A percentile compares a stretch with the other conserved stretches of the same genome.
These are phyloP conservation scores for Coffea canephora DNA, from an alignment of 257 asterid species.

Conservation along the genomic window DNA sequence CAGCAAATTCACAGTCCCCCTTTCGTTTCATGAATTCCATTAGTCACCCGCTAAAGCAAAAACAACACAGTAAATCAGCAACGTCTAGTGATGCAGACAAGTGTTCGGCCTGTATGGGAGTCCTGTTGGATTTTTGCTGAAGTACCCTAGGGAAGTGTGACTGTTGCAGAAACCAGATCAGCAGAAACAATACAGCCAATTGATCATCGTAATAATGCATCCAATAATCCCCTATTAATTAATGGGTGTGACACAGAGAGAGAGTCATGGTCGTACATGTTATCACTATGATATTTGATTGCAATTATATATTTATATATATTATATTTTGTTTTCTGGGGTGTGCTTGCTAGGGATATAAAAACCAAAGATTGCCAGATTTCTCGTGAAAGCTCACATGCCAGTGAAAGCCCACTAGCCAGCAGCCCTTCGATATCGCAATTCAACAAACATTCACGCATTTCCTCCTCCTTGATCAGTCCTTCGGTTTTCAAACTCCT, in stretches of 20 bases:
- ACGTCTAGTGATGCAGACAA: conserved; percentile 17
- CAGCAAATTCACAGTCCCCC: too few species aligned
- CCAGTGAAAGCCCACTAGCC: conserved; percentile 39
- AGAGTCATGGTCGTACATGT: background rate
- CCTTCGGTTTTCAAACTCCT: background rate
- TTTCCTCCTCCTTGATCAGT: conserved; percentile 11
- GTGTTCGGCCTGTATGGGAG: conserved; percentile 25
- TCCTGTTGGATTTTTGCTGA: conserved; percentile 14
- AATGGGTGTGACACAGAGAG: background rate
- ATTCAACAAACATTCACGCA: conserved; percentile 23
- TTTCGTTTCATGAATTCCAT: too few species aligned
- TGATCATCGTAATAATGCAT: conserved; percentile 1
- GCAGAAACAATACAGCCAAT: background rate
- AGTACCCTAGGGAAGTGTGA: conserved; percentile 28
- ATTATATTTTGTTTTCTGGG: background rate
- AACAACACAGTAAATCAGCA: too few species aligned
- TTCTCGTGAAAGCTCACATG: conserved; percentile 75
- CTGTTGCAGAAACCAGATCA: conserved; percentile 9
- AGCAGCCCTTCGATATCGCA: conserved; percentile 9
- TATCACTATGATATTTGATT: background rate
- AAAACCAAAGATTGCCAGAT: conserved; percentile 34
- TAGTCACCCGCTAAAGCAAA: too few species aligned
- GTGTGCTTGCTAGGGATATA: conserved; percentile 16
- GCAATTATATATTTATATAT: background rate
- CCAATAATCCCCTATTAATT: too few species aligned